Percentiles rank a stretch among this genome's conserved stretches.
phyloP scores from a whole-genome alignment of 2,329 filamentous ascomycete species.

The Pezicula rhizophila region DNA sequence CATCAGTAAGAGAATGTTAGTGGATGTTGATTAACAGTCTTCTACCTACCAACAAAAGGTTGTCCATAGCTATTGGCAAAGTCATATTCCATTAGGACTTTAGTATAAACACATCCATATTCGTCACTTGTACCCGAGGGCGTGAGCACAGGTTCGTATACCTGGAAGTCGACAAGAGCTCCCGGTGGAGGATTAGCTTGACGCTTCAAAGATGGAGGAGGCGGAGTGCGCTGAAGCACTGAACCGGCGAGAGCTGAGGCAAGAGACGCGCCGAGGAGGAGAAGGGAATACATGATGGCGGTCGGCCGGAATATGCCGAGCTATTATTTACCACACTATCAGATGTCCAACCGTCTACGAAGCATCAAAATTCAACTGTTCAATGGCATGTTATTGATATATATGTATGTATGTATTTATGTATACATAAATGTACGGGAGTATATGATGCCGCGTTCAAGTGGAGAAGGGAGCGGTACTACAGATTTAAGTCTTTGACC shows the following conservation, averaged over 20 bases:
- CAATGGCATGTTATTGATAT: neutral
- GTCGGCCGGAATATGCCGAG: neutral
- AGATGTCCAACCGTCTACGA: neutral
- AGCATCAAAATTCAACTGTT: neutral
- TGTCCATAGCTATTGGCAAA: constrained; percentile 65
- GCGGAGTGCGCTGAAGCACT: neutral
- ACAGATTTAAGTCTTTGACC: neutral
- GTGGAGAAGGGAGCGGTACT: neutral
- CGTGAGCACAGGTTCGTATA: neutral
- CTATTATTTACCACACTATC: neutral
- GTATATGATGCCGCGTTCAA: neutral
- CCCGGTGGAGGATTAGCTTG: neutral
- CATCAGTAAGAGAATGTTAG: neutral
- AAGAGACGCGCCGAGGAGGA: neutral
- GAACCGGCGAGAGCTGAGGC: neutral
- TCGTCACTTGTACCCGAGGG: neutral
- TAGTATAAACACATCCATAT: neutral
- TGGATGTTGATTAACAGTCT: neutral
- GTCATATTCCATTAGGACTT: constrained; percentile 54
- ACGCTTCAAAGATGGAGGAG: neutral
- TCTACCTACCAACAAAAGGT: constrained; percentile 58
- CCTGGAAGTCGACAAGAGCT: neutral
- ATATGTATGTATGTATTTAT: neutral
- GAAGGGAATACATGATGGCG: neutral
- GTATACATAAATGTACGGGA: neutral